These are phyloP conservation scores for Kalmusia sp. DNA, from an alignment of 2,329 filamentous ascomycete species.

Conservation along the genomic window DNA sequence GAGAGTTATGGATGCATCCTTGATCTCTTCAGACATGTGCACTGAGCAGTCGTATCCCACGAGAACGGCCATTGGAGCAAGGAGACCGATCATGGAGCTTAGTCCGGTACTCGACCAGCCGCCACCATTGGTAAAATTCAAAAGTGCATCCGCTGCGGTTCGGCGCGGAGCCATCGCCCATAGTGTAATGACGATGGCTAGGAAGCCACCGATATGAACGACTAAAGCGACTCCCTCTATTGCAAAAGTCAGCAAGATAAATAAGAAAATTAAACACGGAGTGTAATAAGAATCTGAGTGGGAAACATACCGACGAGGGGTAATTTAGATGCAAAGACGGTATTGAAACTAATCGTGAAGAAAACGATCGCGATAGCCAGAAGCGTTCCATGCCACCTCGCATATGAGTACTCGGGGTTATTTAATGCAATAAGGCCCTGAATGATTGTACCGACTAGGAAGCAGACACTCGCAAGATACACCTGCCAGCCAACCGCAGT, in stretches of 20 bases:
- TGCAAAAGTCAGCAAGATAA: constrained; percentile 42
- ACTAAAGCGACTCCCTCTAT: constrained; percentile 27
- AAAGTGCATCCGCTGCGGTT: constrained; percentile 26
- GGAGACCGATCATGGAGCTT: constrained; percentile 38
- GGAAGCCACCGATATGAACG: constrained; percentile 49
- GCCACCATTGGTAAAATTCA: constrained; percentile 38
- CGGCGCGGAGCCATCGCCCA: constrained; percentile 30
- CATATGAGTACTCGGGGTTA: constrained; percentile 46
- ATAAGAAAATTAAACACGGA: too few species aligned
- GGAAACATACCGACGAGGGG: constrained; percentile 23
- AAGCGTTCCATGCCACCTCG: constrained; percentile 57
- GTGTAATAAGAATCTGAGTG: constrained; percentile 39
- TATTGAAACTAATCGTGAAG: constrained; percentile 50
- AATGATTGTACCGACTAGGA: constrained; percentile 52
- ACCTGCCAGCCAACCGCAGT: constrained; percentile 55
- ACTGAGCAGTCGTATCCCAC: constrained; percentile 38
- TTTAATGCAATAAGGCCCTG: constrained; percentile 47
- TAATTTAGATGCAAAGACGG: constrained; percentile 28
- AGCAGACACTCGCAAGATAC: constrained; percentile 51
- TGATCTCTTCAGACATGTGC: constrained; percentile 50
- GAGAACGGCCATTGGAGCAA: constrained; percentile 28
- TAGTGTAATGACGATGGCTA: constrained; percentile 45
- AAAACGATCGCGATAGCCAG: constrained; percentile 53
- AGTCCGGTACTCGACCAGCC: constrained; percentile 43
- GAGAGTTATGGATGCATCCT: constrained; percentile 46